Base-by-base conservation (phyloP, 2,329 filamentous ascomycete genomes). In the Aspergillus clavatus region DNA sequence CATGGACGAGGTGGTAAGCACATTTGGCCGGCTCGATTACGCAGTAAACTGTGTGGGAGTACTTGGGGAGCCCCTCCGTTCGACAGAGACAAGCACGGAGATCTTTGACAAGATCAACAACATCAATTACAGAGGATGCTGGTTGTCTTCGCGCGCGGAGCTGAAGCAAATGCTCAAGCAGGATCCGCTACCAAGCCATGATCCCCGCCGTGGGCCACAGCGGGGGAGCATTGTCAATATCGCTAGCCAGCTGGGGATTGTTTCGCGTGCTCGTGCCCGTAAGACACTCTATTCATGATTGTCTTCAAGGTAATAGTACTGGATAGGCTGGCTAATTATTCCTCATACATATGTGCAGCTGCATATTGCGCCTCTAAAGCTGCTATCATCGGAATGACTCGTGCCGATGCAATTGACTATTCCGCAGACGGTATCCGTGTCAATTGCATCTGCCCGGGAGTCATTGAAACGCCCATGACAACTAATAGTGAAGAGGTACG, bases 301-400 rank as follows among this genome's bases (percentile, higher is more conserved):
- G n/a, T 29, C 16, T 27, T 6, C 8, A 8, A 24, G 8, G 8
- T 8, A 8, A 24, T 8, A 8, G 23, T 24, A 8, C 23, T 24
- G 8, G 23, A 24, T 24, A 8, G 8, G 8, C 23, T 24, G 23
- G 8, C n/a, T 24, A 8, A 24, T 8, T 24, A 24, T n/a, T n/a
- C n/a, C n/a, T n/a, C n/a, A n/a, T n/a, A n/a, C n/a, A n/a, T n/a
- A 24, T 8, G 8, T 8, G 26, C 37, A 77, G 77, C 77, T 7
- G 70, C 76, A 1, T 82, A 81, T 49, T 80, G 75, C 43, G 75
- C 73, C 0, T 80, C 77, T 3, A 83, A 82, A 50, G 73, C 78
- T 11, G 79, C 78, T 0, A 72, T 82, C 2, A 75, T 82, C 40
- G 76, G 74, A 18, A 72, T 82, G 72, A 82, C 79, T 0, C 66